Percentiles rank a stretch among this genome's conserved stretches.
Conservation (phyloP, 2,329 filamentous ascomycete species). For the Sclerotiophoma versabilis region DNA sequence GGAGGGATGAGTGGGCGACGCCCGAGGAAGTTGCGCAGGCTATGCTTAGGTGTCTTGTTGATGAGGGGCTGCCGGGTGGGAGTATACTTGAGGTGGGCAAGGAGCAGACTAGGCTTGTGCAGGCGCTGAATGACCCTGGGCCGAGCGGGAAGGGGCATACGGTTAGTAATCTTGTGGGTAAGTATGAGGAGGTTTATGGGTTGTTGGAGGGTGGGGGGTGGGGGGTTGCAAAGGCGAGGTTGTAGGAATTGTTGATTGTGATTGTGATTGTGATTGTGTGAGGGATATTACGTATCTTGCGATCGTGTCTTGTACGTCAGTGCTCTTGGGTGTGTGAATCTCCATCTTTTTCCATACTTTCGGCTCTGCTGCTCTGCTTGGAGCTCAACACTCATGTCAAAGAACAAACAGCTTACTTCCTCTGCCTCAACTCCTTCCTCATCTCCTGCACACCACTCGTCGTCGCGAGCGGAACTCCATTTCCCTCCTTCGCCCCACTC, state of each 20-base stretch:
- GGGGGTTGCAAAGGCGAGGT: slow-evolving; percentile 44
- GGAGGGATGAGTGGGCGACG: slow-evolving; percentile 64
- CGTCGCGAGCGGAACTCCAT: slow-evolving; percentile 36
- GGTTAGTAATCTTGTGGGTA: slow-evolving; percentile 51
- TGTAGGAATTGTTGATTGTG: neutral
- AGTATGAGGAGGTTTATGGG: slow-evolving; percentile 59
- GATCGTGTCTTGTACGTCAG: too few species aligned
- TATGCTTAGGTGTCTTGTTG: slow-evolving; percentile 64
- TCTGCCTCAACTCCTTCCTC: slow-evolving; percentile 37
- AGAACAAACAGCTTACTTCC: slow-evolving; percentile 24
- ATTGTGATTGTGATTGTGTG: neutral
- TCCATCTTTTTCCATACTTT: too few species aligned
- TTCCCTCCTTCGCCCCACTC: slow-evolving; percentile 23
- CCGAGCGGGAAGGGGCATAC: slow-evolving; percentile 58
- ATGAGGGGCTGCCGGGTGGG: slow-evolving; percentile 54
- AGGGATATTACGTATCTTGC: neutral
- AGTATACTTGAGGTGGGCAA: slow-evolving; percentile 65
- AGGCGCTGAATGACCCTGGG: slow-evolving; percentile 61
- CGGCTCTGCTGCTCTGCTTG: too few species aligned
- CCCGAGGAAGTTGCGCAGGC: slow-evolving; percentile 66
- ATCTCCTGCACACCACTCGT: slow-evolving; percentile 27
- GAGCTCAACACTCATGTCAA: too few species aligned
- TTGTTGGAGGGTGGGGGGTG: slow-evolving; percentile 59
- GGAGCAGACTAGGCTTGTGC: slow-evolving; percentile 58
- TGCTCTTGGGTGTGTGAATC: too few species aligned